A percentile compares a stretch with the other conserved stretches of the same genome.
Evolutionary conservation across 2,329 filamentous ascomycete species (phyloP).

Genomic region (Paraphoma sp.): DNA sequence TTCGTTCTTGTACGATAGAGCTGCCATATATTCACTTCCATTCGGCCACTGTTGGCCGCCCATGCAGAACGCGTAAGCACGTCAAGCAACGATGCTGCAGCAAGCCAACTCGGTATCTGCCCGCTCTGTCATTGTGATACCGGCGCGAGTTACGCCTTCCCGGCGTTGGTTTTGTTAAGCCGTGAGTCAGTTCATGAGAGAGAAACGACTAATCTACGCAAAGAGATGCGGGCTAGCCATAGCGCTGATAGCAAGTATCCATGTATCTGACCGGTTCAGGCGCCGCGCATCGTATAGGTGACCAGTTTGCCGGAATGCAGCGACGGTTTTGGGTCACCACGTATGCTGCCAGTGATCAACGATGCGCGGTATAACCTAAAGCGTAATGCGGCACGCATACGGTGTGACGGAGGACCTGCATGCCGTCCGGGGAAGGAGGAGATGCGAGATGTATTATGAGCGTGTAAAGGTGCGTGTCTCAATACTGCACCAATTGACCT

Average conservation of each 20-base stretch:
- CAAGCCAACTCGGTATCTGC: conserved; percentile 19
- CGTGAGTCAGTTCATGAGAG: neutral
- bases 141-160: conserved; percentile 11
- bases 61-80: conserved; percentile 37
- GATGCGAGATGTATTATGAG: conserved; percentile 20
- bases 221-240: conserved; percentile 6
- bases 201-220: neutral
- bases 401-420: conserved; percentile 22
- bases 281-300: conserved; percentile 3
- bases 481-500: neutral
- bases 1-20: conserved; percentile 1
- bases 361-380: conserved; percentile 16
- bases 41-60: neutral
- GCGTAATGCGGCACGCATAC: conserved; percentile 18
- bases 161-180: conserved; percentile 1
- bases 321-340: conserved; percentile 11
- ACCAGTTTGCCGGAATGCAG: conserved; percentile 10
- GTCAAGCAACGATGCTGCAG: conserved; percentile 30
- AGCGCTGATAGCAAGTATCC: neutral
- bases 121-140: conserved; percentile 17
- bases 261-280: conserved; percentile 2
- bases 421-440: conserved; percentile 30
- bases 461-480: conserved; percentile 21
- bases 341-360: conserved; percentile 15
- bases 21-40: neutral